Conservation (phyloP, 768 basidiomycete species). For the Rhizopogon sp. region DNA sequence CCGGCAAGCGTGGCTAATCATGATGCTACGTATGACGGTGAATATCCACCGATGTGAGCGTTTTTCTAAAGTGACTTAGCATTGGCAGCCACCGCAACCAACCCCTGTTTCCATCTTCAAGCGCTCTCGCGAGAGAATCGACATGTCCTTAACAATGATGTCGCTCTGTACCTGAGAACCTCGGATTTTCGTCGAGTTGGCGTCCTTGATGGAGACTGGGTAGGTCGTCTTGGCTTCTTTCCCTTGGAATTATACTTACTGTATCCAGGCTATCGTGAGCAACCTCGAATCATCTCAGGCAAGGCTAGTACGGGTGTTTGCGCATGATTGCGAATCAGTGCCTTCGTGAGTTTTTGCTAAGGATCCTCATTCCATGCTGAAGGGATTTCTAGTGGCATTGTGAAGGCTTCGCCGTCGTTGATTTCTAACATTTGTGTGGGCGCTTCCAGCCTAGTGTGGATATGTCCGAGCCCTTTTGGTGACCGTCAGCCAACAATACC, state of each 20-base stretch:
- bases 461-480: conserved; percentile 59
- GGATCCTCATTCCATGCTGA: background rate
- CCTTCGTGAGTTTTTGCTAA: conserved; percentile 27
- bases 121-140: conserved; percentile 17
- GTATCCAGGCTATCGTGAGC: conserved; percentile 45
- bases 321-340: conserved; percentile 39
- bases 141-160: conserved; percentile 33
- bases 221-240: conserved; percentile 23
- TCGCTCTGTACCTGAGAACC: conserved; percentile 57
- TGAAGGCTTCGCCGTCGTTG: conserved; percentile 44
- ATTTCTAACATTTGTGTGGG: conserved; percentile 45
- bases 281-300: conserved; percentile 27
- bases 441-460: conserved; percentile 23
- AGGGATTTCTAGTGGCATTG: conserved; percentile 29
- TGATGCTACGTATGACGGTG: conserved; percentile 8
- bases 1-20: conserved; percentile 8
- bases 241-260: conserved; percentile 3
- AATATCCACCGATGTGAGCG: background rate
- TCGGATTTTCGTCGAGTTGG: conserved; percentile 63
- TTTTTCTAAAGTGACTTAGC: background rate
- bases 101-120: conserved; percentile 20
- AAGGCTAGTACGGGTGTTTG: conserved; percentile 56
- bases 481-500: conserved; percentile 57
- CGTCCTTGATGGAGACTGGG: conserved; percentile 75
- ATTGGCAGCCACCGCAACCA: conserved; percentile 5